Evolutionary conservation across 2,329 filamentous ascomycete species (phyloP).

Genomic region (Aspergillus thermomutatus): DNA sequence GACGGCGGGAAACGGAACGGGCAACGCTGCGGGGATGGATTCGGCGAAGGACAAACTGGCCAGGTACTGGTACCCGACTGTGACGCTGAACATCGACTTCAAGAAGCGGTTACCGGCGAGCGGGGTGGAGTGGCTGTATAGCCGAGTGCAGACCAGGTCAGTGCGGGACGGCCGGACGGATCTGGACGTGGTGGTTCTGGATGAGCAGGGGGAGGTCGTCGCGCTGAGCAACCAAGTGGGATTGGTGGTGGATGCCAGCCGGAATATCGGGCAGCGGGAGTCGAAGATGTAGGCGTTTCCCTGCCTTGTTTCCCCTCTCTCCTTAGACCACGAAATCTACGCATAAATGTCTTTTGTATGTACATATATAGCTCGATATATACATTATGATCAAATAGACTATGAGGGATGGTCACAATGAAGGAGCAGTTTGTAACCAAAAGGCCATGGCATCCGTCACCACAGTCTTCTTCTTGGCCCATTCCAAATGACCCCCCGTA

Average conservation of each 20-base stretch:
- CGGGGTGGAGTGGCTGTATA: constrained; percentile 70
- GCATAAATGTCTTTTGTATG: neutral
- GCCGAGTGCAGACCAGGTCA: constrained; percentile 62
- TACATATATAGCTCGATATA: constrained; percentile 10
- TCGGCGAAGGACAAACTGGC: constrained; percentile 26
- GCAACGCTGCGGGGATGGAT: constrained; percentile 15
- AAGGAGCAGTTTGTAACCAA: constrained; percentile 33
- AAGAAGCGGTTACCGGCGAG: constrained; percentile 67
- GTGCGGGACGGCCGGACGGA: constrained; percentile 72
- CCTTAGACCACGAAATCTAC: neutral
- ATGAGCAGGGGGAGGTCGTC: constrained; percentile 62
- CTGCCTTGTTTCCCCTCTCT: too few species aligned
- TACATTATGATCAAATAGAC: neutral
- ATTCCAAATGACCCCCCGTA: constrained; percentile 27
- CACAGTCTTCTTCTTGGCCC: constrained; percentile 31
- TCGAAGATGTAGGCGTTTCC: constrained; percentile 17
- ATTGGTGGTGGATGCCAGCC: constrained; percentile 60
- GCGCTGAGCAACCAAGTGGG: constrained; percentile 67
- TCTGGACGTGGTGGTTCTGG: constrained; percentile 65
- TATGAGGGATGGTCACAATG: neutral
- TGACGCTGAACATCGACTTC: constrained; percentile 71
- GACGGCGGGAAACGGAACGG: constrained; percentile 17
- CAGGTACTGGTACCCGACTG: constrained; percentile 70
- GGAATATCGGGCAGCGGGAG: constrained; percentile 56
- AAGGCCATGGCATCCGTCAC: constrained; percentile 41